Evolutionary conservation across 805 yeast species (phyloP).

Genomic region (Starmerella apis): DNA sequence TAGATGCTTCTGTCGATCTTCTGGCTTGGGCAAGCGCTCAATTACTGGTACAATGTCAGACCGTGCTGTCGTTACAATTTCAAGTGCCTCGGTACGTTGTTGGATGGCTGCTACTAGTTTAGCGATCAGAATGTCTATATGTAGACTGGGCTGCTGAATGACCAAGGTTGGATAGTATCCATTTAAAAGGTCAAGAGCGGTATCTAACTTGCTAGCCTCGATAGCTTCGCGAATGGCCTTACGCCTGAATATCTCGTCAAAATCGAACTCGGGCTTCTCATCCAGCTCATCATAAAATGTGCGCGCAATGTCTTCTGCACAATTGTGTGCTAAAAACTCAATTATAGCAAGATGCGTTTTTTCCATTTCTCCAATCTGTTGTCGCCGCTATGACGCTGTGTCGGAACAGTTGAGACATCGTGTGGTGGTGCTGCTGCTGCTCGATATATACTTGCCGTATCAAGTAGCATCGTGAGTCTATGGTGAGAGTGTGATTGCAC

Average conservation of each 20-base stretch:
- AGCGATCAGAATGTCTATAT: neutral
- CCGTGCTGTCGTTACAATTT: constrained; percentile 7
- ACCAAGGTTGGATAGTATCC: neutral
- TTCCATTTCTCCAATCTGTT: neutral
- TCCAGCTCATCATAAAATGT: constrained; percentile 5
- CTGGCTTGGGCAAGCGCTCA: constrained; percentile 5
- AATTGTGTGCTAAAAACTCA: constrained; percentile 1
- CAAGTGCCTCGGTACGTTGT: neutral
- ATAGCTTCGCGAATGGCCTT: constrained; percentile 2
- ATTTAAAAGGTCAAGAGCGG: neutral
- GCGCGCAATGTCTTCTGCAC: neutral
- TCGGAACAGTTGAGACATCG: too few species aligned
- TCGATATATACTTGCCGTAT: too few species aligned
- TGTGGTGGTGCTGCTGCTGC: too few species aligned
- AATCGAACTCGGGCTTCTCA: neutral
- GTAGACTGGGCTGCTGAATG: neutral
- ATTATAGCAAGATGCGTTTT: constrained; percentile 1
- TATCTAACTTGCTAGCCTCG: neutral
- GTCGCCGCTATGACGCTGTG: neutral
- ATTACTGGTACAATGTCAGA: constrained; percentile 6
- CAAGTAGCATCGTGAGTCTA: too few species aligned
- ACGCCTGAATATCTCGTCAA: neutral
- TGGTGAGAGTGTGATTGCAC: too few species aligned
- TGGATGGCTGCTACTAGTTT: constrained; percentile 1
- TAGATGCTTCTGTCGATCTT: neutral